Evolutionary conservation across 1,139 yeast genomes (phyloP).

Genomic region (Hyphopichia khmerensis): DNA sequence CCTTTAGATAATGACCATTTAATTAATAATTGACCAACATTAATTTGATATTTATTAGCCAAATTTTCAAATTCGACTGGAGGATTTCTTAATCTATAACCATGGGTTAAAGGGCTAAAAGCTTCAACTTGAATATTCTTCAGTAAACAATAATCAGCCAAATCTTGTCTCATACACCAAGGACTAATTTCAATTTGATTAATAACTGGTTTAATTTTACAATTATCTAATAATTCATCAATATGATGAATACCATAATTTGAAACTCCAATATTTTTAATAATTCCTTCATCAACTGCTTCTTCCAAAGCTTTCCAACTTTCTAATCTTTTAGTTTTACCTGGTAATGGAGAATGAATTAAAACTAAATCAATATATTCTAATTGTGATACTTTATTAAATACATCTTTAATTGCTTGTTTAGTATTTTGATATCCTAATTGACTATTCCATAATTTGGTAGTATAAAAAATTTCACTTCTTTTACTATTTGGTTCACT

Average conservation of each 20-base stretch:
- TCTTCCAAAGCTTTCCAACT: constrained; percentile 66
- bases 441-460: constrained; percentile 40
- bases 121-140: constrained; percentile 36
- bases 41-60: constrained; percentile 24
- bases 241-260: constrained; percentile 65
- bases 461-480: constrained; percentile 65
- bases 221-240: constrained; percentile 55
- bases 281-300: constrained; percentile 54
- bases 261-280: constrained; percentile 66
- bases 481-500: constrained; percentile 44
- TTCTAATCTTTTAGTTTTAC: constrained; percentile 48
- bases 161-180: constrained; percentile 68
- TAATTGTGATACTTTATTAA: constrained; percentile 29
- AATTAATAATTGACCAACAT: constrained; percentile 33
- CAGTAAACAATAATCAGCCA: constrained; percentile 52
- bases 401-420: constrained; percentile 26
- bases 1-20: constrained; percentile 42
- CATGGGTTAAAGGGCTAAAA: constrained; percentile 41
- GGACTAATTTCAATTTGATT: constrained; percentile 75
- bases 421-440: constrained; percentile 24
- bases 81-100: constrained; percentile 24
- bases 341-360: constrained; percentile 63
- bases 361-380: constrained; percentile 53
- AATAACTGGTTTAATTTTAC: constrained; percentile 54
- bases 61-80: constrained; percentile 18